Conservation (phyloP, 1,284 basidiomycete genomes). For the Veloporphyrellus conicus region DNA sequence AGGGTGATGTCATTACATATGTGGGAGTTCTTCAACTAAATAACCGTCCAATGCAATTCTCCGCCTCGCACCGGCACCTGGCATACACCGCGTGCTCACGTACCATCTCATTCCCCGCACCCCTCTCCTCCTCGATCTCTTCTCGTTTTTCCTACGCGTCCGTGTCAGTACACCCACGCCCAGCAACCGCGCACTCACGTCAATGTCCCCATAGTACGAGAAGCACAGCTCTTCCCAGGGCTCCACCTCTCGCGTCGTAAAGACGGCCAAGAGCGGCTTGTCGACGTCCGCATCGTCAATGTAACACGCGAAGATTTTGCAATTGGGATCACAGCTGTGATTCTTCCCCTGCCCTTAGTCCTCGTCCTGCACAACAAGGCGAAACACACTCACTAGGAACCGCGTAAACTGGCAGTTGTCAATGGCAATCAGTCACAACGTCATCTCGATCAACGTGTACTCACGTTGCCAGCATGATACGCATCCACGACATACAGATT, state of each 20-base stretch:
- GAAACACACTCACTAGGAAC: constrained; percentile 48
- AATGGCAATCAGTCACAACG: constrained; percentile 9
- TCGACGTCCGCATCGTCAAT: constrained; percentile 60
- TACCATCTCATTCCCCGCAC: constrained; percentile 1
- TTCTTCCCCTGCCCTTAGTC: constrained; percentile 48
- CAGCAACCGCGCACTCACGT: constrained; percentile 27
- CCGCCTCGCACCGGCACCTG: constrained; percentile 50
- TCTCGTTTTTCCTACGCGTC: constrained; percentile 20
- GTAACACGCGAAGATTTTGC: constrained; percentile 65
- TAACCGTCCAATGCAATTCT: constrained; percentile 42
- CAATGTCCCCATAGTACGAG: constrained; percentile 62
- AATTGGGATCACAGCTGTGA: constrained; percentile 87
- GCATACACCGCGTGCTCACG: constrained; percentile 43
- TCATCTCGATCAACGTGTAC: constrained; percentile 25
- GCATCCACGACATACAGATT: constrained; percentile 68
- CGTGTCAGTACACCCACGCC: background rate
- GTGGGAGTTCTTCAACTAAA: no score
- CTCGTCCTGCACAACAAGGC: no score
- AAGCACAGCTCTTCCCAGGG: constrained; percentile 77
- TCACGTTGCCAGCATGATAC: constrained; percentile 81
- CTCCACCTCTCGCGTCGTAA: constrained; percentile 62
- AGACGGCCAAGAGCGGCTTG: constrained; percentile 65
- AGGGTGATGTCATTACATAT: no score
- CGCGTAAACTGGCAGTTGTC: constrained; percentile 54
- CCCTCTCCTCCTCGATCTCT: constrained; percentile 10